Base-by-base conservation (phyloP, 2,329 filamentous ascomycete species). In the Ophiocordyceps camponoti-rufipedis region DNA sequence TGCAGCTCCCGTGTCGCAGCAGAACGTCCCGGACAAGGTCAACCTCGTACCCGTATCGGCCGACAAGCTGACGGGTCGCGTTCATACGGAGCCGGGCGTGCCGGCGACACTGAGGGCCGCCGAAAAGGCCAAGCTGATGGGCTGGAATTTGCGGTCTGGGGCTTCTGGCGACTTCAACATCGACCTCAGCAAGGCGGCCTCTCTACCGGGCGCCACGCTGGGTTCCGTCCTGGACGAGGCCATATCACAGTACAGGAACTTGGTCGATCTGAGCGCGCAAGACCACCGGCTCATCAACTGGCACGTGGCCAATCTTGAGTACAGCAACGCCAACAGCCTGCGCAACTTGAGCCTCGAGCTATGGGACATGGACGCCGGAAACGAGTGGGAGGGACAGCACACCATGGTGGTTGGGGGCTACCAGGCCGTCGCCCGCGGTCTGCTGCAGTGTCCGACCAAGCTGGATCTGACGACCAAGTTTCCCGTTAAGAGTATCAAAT, bases 261-360 rank as follows among this genome's bases (percentile, higher is more conserved):
- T 98, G 43, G 72, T 96, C 28, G 81, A 94, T 48, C 66, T 98
- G 45, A 85, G 79, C 13, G 75, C 88, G 1, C 84, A 86, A 57
- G 91, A 98, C 56, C 80, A 94, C 62, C 78, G 91, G 42, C 69
- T 98, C 14, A 73, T 96, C 56, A 98, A 95, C 57, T 98, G 91
- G 91, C 93, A 98, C 62, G 83, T 95, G 60, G 93, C 93, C 51
- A 98, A 98, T 57, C 72, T 98, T 13, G 91, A 98, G 62, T 98
- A 98, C 58, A 93, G 89, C 50, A 98, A 96, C 60, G 91, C 91
- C 2, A 85, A 80, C 2, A 93, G 87, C 52, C 78, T 94, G 46
- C 80, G 83, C 51, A 82, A 83, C 50, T 74, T 98, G 16, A 96
- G 89, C 60, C 74, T 98, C 13, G 78, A 81, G 8, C 81, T 88